Evolutionary conservation across 2,329 filamentous ascomycete genomes (phyloP), one percentile per base, ranked within the genome.

Genomic region (Calonectria hawksworthii): DNA sequence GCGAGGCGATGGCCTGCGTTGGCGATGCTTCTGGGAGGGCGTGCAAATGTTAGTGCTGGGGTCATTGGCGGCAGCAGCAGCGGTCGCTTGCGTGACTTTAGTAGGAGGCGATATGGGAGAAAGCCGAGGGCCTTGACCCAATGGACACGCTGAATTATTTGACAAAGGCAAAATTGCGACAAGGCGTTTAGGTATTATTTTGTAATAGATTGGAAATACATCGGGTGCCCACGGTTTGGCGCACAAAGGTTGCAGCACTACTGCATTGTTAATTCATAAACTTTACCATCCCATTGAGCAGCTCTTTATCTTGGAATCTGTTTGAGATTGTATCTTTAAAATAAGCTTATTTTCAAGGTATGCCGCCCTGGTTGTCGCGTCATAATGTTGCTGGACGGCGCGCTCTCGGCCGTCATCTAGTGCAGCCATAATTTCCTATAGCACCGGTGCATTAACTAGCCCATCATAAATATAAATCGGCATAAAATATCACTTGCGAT

Each of bases 21-120:
- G 56, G 63, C 69, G 72, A 8, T 83, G 82, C 32, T 11, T 84
- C 2, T 77, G 80, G 56, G 82, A 84, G 34, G 84, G 84, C 0
- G 3, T 81, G 2, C 82, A 85, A 41, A 86, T 85, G 83, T 64
- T 86, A 54, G 66, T 85, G 0, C 52, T 86, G 44, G 85, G 84
- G 1, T 81, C 80, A 26, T 36, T 84, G 7, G 85, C 84, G 1
- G 84, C 85, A 1, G 78, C 72, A 0, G 81, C 83, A 0, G 80
- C 84, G 6, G 81, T 85, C 4, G 34, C 79, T 5, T 84, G 82
- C 41, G 83, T 85, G 0, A 72, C 76, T 0, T 44, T 83, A 30
- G 51, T 85, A 0, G 83, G 68, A 38, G 67, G 66, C 28, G 61
- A 63, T 1, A 64, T 64, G 34, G 52, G 41, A 28, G 56, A 63